Evolutionary conservation across 225 moss, liverwort and hornwort genomes (phyloP).

Genomic region (Straminergon stramineum): DNA sequence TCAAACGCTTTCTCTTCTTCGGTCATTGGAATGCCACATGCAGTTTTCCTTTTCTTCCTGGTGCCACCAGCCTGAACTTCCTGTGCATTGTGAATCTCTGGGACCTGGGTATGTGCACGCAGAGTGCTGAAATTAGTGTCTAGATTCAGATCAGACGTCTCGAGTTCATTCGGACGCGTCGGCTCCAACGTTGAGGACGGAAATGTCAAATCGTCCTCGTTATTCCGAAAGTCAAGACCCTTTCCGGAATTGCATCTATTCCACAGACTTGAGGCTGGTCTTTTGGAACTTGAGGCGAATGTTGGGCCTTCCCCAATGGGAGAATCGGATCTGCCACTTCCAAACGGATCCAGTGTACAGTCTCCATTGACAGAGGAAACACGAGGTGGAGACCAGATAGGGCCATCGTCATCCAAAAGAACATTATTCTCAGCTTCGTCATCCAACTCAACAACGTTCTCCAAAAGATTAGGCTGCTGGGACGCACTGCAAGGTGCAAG

Average conservation of each 20-base stretch:
- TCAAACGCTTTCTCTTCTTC: conserved; percentile 39
- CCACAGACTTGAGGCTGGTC: conserved; percentile 19
- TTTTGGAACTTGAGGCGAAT: conserved; percentile 32
- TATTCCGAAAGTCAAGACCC: not conserved
- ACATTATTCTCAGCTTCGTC: conserved; percentile 15
- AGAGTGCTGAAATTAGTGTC: conserved; percentile 12
- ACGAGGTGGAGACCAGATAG: conserved; percentile 9
- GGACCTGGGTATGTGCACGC: not conserved
- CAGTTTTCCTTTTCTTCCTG: conserved; percentile 32
- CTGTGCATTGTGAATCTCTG: not conserved
- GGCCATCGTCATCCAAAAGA: not conserved
- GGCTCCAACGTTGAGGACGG: not conserved
- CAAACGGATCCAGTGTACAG: conserved; percentile 33
- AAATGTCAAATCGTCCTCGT: conserved; percentile 15
- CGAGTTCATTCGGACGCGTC: not conserved
- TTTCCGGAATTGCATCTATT: not conserved
- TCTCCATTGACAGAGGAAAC: conserved; percentile 5
- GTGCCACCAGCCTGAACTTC: conserved; percentile 19
- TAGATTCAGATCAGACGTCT: not conserved
- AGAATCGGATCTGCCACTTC: conserved; percentile 10
- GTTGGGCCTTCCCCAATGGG: not conserved
- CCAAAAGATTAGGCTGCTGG: conserved; percentile 1
- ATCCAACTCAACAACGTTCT: conserved; percentile 21
- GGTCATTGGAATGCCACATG: conserved; percentile 4
- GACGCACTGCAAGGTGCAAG: conserved; percentile 19